A percentile compares a stretch with the other conserved stretches of the same genome.
phyloP scores from a whole-genome alignment of 306 rosid species.

The Astragalus glycyphyllos region DNA sequence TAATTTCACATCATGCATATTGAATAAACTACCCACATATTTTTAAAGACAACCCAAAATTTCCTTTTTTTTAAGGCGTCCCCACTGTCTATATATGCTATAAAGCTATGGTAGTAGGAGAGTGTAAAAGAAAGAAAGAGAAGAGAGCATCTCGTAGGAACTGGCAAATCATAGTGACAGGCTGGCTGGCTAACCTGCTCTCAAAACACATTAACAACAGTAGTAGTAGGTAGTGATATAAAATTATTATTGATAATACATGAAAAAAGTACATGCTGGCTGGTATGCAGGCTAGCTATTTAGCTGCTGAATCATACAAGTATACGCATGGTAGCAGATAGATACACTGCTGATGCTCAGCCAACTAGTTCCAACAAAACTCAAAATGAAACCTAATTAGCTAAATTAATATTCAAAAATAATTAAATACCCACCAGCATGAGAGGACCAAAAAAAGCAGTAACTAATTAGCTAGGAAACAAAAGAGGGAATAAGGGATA shows the following conservation, averaged over 20 bases:
- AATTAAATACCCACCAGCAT: constrained; percentile 28
- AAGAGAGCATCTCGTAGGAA: constrained; percentile 21
- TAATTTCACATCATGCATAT: too few relatives aligned
- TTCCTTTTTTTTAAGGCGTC: too few relatives aligned
- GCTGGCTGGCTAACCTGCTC: constrained; percentile 36
- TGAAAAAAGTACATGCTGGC: constrained; percentile 43
- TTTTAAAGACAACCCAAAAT: too few relatives aligned
- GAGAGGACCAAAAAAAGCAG: constrained; percentile 22
- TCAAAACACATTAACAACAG: constrained; percentile 42
- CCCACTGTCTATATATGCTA: too few relatives aligned
- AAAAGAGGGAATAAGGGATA: too few relatives aligned
- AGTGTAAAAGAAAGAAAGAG: background rate
- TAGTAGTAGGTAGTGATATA: constrained; percentile 30
- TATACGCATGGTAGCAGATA: too few relatives aligned
- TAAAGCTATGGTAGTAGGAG: background rate
- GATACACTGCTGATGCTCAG: constrained; percentile 22
- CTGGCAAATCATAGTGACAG: constrained; percentile 4
- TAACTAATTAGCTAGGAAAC: constrained; percentile 15
- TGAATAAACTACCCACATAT: too few relatives aligned
- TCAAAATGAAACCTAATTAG: constrained; percentile 43
- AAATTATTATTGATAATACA: constrained; percentile 41
- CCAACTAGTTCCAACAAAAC: constrained; percentile 39
- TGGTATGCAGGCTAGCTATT: constrained; percentile 27
- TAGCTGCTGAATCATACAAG: constrained; percentile 36
- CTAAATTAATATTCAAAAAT: constrained; percentile 13